Conservation (phyloP, 768 basidiomycete genomes). For the Gloeophyllum trabeum region DNA sequence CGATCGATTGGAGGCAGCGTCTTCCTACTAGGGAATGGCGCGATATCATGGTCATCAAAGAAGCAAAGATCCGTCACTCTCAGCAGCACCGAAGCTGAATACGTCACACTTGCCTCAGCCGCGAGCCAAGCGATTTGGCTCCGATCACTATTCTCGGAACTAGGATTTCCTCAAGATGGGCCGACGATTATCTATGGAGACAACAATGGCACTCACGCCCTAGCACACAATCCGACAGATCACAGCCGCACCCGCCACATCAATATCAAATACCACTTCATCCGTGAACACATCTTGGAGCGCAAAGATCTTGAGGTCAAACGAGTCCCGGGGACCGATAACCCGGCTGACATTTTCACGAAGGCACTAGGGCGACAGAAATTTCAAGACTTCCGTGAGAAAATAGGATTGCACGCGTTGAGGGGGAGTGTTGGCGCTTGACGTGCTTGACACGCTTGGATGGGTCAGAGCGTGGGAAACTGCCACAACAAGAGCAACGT, state of each 20-base stretch:
- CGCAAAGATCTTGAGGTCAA: background rate
- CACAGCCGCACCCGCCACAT: constrained; percentile 26
- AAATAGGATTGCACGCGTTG: background rate
- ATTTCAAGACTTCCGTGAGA: background rate
- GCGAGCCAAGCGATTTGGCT: constrained; percentile 19
- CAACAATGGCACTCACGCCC: background rate
- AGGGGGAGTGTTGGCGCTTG: background rate
- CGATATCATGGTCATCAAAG: constrained; percentile 14
- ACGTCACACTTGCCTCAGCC: constrained; percentile 17
- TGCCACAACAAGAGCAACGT: too few species aligned
- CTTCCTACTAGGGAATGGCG: constrained; percentile 10
- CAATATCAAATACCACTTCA: constrained; percentile 20
- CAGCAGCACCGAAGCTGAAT: constrained; percentile 24
- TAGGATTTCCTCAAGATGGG: background rate
- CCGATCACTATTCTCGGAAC: constrained; percentile 9
- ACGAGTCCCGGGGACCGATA: background rate
- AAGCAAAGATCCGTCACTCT: constrained; percentile 18
- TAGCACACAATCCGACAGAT: constrained; percentile 3
- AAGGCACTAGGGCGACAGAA: background rate
- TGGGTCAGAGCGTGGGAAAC: too few species aligned
- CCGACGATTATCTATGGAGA: background rate
- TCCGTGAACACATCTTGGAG: constrained; percentile 11
- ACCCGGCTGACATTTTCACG: background rate
- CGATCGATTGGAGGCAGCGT: constrained; percentile 17
- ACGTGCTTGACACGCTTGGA: too few species aligned